phyloP scores from a whole-genome alignment of 306 rosid species.

The Dalbergia oliveri region DNA sequence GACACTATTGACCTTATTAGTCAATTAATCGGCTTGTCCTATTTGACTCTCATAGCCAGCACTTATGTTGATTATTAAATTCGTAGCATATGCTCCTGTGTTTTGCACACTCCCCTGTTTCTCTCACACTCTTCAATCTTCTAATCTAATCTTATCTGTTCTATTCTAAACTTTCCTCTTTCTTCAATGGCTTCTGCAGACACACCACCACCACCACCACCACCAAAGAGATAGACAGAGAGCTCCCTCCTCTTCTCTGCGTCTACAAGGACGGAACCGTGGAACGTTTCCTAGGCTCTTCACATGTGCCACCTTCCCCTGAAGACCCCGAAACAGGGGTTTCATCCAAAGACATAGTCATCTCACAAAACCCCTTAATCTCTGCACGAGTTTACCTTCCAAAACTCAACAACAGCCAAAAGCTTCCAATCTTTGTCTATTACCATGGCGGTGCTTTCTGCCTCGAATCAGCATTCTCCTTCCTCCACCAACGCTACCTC shows the following conservation, averaged over 20 bases:
- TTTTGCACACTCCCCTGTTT: background rate
- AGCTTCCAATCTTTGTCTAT: slow-evolving; percentile 67
- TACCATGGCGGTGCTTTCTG: slow-evolving; percentile 69
- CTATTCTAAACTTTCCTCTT: background rate
- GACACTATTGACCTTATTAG: slow-evolving; percentile 10
- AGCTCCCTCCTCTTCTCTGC: slow-evolving; percentile 50
- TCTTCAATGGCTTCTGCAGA: slow-evolving; percentile 57
- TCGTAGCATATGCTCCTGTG: background rate
- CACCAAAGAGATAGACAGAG: slow-evolving; percentile 53
- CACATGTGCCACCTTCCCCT: slow-evolving; percentile 49
- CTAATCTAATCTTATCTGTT: background rate
- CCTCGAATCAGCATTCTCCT: slow-evolving; percentile 69
- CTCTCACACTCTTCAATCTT: background rate
- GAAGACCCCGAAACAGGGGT: slow-evolving; percentile 57
- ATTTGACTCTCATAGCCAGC: background rate
- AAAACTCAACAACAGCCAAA: slow-evolving; percentile 35
- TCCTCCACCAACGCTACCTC: slow-evolving; percentile 59
- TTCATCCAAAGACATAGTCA: slow-evolving; percentile 65
- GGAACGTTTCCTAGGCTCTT: slow-evolving; percentile 57
- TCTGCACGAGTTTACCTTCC: slow-evolving; percentile 62
- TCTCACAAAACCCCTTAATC: slow-evolving; percentile 57
- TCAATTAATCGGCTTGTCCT: background rate
- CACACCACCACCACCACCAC: background rate
- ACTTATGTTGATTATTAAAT: background rate
- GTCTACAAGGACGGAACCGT: slow-evolving; percentile 64